phyloP scores from a whole-genome alignment of 2,329 filamentous ascomycete genomes.

The Dryadomyces sulphureus region DNA sequence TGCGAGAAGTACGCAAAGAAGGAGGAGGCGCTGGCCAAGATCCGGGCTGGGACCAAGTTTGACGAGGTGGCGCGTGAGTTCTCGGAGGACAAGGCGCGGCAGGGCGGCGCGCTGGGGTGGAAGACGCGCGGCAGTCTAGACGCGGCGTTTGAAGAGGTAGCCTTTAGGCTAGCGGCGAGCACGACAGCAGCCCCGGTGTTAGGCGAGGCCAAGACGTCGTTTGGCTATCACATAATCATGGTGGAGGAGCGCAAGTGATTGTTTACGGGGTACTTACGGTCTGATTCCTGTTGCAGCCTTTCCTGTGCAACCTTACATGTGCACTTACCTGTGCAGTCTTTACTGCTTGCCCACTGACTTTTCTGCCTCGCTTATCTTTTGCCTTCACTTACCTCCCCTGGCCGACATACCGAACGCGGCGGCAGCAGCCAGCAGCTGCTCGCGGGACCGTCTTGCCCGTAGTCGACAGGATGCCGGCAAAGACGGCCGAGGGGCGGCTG shows the following conservation, averaged over 20 bases:
- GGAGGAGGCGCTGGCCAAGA: conserved; percentile 56
- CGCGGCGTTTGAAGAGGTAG: conserved; percentile 56
- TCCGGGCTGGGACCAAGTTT: conserved; percentile 49
- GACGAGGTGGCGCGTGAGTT: conserved; percentile 59
- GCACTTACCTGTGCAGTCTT: no score
- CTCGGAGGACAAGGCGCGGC: conserved; percentile 63
- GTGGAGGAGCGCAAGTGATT: conserved; percentile 43
- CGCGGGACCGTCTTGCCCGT: not conserved
- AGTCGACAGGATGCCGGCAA: no score
- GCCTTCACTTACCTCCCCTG: not conserved
- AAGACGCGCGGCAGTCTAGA: conserved; percentile 54
- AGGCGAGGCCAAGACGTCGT: conserved; percentile 57
- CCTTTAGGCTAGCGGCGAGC: conserved; percentile 53
- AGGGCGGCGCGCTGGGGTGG: conserved; percentile 58
- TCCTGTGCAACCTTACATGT: no score
- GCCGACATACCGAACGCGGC: not conserved
- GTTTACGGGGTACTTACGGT: not conserved
- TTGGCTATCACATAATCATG: conserved; percentile 73
- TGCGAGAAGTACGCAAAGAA: conserved; percentile 69
- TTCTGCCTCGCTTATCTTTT: no score
- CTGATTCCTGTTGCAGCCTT: not conserved
- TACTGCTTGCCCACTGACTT: no score
- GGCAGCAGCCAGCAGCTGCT: not conserved
- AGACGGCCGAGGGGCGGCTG: no score
- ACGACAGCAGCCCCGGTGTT: conserved; percentile 49